Conservation (phyloP, 1,139 yeast genomes). For the Protomyces macrosporus region DNA sequence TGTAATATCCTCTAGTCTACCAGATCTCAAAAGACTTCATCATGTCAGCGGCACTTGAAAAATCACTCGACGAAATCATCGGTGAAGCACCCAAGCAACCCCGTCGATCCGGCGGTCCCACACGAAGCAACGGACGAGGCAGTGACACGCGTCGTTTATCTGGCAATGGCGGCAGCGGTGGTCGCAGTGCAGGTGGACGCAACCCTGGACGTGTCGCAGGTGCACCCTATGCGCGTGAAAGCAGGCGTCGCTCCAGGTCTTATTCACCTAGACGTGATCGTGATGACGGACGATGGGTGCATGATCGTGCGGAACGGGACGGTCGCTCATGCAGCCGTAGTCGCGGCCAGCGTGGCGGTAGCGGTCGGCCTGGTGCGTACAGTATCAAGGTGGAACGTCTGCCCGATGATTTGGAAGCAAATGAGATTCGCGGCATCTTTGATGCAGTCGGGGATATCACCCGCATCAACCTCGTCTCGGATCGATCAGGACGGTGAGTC, state of each 20-base stretch:
- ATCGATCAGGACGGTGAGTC: conserved; percentile 20
- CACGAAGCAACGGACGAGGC: neutral
- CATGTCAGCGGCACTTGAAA: conserved; percentile 18
- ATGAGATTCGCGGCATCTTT: conserved; percentile 5
- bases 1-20: too few species aligned
- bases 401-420: conserved; percentile 9
- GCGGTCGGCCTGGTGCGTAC: neutral
- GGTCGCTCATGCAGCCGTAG: neutral
- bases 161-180: neutral
- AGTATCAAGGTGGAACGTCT: neutral
- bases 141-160: neutral
- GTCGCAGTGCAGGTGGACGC: conserved; percentile 1
- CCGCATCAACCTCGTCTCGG: conserved; percentile 16
- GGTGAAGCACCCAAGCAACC: conserved; percentile 9
- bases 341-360: neutral
- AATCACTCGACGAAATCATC: conserved; percentile 19
- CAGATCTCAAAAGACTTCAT: neutral
- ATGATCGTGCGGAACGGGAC: conserved; percentile 4
- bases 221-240: neutral
- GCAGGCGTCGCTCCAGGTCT: conserved; percentile 1
- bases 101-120: neutral
- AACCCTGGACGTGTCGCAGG: neutral
- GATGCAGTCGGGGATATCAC: conserved; percentile 13
- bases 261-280: neutral
- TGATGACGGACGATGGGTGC: conserved; percentile 5